phyloP scores from a whole-genome alignment of 768 basidiomycete genomes.

The Naganishia vaughanmartiniae region DNA sequence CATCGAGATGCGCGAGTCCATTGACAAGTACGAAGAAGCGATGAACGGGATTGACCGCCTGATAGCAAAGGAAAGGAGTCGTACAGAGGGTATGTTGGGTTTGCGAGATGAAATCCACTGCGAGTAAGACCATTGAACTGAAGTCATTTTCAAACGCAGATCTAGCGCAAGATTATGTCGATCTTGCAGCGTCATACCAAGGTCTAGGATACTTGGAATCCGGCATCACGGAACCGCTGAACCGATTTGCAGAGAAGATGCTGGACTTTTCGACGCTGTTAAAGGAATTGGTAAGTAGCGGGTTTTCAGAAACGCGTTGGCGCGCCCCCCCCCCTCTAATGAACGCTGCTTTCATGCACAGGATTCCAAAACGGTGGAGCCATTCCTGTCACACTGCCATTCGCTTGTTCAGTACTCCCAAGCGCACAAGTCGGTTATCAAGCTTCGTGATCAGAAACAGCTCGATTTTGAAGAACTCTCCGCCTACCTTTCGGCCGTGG shows the following conservation, averaged over 20 bases:
- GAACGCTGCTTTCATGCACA: conserved; percentile 45
- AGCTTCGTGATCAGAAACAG: conserved; percentile 95
- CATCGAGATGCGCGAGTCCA: conserved; percentile 79
- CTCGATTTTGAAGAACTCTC: conserved; percentile 97
- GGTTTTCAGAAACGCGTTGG: background rate
- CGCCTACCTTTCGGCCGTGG: conserved; percentile 88
- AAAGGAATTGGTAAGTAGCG: conserved; percentile 69
- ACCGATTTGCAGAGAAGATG: conserved; percentile 92
- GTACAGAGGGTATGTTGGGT: conserved; percentile 73
- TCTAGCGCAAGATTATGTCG: conserved; percentile 94
- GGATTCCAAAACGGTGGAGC: conserved; percentile 88
- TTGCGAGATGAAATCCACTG: background rate
- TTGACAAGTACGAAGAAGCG: conserved; percentile 98
- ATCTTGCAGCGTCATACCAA: conserved; percentile 91
- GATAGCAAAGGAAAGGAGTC: conserved; percentile 70
- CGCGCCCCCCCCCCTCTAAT: conserved; percentile 1
- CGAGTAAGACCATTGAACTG: conserved; percentile 16
- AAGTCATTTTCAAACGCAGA: conserved; percentile 61
- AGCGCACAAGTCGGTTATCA: conserved; percentile 88
- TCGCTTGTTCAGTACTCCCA: conserved; percentile 90
- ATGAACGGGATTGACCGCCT: conserved; percentile 74
- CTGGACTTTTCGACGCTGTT: conserved; percentile 89
- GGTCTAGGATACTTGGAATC: conserved; percentile 96
- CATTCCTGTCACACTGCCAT: conserved; percentile 83
- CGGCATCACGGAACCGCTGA: conserved; percentile 95